phyloP scores from a whole-genome alignment of 225 moss, liverwort and hornwort species.

The Anthoceros angustus region DNA sequence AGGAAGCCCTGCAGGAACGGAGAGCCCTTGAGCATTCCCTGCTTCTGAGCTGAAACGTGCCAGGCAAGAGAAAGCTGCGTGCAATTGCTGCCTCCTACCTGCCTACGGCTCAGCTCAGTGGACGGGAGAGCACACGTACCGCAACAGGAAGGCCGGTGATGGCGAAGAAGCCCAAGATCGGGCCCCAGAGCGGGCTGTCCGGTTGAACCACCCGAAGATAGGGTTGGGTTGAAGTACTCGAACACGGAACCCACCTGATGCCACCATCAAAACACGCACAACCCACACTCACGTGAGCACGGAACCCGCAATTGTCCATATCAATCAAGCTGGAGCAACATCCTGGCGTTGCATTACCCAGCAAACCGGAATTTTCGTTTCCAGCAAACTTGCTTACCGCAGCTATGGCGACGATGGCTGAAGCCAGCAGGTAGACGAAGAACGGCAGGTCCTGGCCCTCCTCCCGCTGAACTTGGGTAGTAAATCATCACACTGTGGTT shows the following conservation, averaged over 20 bases:
- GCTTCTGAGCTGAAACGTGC: too few species aligned
- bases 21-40: neutral
- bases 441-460: conserved; percentile 72
- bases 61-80: neutral
- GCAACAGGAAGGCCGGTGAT: conserved; percentile 64
- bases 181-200: conserved; percentile 62
- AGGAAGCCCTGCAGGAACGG: conserved; percentile 43
- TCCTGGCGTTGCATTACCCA: too few species aligned
- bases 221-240: conserved; percentile 71
- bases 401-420: conserved; percentile 74
- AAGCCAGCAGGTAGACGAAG: conserved; percentile 57
- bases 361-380: neutral
- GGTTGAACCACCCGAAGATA: conserved; percentile 60
- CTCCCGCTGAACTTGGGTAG: conserved; percentile 99
- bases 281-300: neutral
- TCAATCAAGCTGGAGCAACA: neutral
- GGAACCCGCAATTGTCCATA: neutral
- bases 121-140: conserved; percentile 22
- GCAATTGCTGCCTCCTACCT: too few species aligned
- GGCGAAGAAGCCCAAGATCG: conserved; percentile 64
- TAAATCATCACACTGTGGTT: conserved; percentile 98
- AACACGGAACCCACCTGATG: conserved; percentile 79
- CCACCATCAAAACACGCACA: neutral
- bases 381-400: conserved; percentile 28
- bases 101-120: neutral